Evolutionary conservation across 2,329 filamentous ascomycete species (phyloP).

Genomic region (Pestalotiopsis sp.): DNA sequence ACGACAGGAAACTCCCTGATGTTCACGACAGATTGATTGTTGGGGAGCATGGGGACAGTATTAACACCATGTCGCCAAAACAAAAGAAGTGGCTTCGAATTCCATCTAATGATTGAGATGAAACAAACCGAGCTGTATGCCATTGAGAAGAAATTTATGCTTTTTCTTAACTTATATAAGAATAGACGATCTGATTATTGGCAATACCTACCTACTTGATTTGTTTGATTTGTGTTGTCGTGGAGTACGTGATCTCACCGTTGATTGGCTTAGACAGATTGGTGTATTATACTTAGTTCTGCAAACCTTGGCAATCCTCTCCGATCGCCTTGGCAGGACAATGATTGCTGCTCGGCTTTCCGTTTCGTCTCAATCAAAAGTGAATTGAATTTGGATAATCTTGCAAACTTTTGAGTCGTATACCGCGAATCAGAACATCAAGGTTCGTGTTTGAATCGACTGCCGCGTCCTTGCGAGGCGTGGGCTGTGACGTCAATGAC

Average conservation of each 20-base stretch:
- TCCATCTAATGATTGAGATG: no score
- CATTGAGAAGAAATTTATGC: background rate
- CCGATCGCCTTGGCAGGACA: background rate
- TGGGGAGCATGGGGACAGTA: no score
- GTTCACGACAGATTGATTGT: no score
- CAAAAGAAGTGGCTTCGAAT: no score
- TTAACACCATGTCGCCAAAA: no score
- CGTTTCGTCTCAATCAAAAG: background rate
- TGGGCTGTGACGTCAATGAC: slow-evolving; percentile 7
- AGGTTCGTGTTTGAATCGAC: background rate
- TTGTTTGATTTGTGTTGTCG: background rate
- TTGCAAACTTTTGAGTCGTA: background rate
- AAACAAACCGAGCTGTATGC: no score
- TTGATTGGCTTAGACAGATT: background rate
- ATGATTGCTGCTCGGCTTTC: background rate
- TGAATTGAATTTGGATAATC: background rate
- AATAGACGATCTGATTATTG: background rate
- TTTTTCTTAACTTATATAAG: background rate
- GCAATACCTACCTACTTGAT: background rate
- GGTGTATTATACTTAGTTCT: background rate
- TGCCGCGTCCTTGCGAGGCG: background rate
- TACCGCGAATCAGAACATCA: background rate
- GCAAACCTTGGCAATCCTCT: background rate
- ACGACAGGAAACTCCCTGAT: no score
- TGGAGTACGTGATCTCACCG: background rate